These are phyloP conservation scores for Ophiostoma sp. DNA, from an alignment of 2,329 filamentous ascomycete genomes.

Conservation along the genomic window DNA sequence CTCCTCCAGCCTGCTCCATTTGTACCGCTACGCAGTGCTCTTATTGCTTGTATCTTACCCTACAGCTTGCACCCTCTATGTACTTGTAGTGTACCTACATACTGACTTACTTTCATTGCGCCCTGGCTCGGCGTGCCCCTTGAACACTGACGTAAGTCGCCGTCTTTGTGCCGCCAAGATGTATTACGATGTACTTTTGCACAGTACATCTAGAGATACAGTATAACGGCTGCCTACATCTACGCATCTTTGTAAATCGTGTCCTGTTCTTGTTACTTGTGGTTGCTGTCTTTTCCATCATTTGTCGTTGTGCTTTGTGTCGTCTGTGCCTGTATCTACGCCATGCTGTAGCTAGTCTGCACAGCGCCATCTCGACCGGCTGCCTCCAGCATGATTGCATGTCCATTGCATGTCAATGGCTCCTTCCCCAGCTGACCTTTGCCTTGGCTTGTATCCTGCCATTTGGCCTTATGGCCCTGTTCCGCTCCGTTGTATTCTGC, in stretches of 20 bases:
- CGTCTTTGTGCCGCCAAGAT: not conserved
- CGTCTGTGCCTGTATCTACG: not conserved
- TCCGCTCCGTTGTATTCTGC: too few relatives aligned
- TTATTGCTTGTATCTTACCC: too few relatives aligned
- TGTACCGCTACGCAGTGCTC: not conserved
- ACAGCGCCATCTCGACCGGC: not conserved
- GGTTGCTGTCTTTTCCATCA: too few relatives aligned
- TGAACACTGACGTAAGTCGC: conserved; percentile 22
- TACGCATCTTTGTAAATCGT: not conserved
- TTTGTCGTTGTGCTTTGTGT: not conserved
- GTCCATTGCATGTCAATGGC: not conserved
- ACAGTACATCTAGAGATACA: not conserved
- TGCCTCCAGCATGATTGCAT: not conserved
- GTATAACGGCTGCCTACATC: not conserved
- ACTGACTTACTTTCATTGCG: conserved; percentile 9
- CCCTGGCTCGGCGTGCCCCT: conserved; percentile 14
- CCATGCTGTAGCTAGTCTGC: not conserved
- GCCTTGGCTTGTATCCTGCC: not conserved
- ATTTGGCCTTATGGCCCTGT: not conserved
- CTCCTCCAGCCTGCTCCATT: not conserved
- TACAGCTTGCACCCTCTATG: not conserved
- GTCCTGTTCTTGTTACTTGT: not conserved
- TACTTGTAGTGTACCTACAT: not conserved
- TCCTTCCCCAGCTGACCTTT: conserved; percentile 3
- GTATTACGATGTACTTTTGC: too few relatives aligned